phyloP scores from a whole-genome alignment of 306 rosid genomes.

The Luffa acutangula region DNA sequence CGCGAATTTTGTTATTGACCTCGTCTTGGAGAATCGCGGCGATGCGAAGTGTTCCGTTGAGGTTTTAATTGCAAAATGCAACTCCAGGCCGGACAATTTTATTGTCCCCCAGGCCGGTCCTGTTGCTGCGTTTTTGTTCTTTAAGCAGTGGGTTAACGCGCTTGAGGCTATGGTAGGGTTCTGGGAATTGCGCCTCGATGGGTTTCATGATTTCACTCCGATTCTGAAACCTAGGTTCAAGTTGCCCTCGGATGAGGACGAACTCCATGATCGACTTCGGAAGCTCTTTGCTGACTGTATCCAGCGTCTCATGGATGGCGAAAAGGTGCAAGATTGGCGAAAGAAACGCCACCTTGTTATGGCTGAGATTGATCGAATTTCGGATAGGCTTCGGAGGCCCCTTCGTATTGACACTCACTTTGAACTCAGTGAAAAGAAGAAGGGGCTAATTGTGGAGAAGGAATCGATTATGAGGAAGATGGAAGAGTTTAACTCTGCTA shows the following conservation, averaged over 20 bases:
- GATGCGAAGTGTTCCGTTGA: conserved; percentile 6
- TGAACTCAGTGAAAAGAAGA: conserved; percentile 7
- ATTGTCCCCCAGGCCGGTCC: background rate
- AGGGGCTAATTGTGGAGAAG: conserved; percentile 30
- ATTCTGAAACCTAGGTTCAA: conserved; percentile 16
- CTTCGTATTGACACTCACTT: rapidly evolving
- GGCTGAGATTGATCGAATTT: conserved; percentile 19
- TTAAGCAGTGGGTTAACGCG: conserved; percentile 38
- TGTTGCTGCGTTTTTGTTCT: conserved; percentile 33
- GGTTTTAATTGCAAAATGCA: conserved; percentile 30
- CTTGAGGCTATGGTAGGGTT: conserved; percentile 41
- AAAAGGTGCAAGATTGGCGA: conserved; percentile 35
- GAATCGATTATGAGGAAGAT: conserved; percentile 30
- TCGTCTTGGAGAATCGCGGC: conserved; percentile 19
- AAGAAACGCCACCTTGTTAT: conserved; percentile 19
- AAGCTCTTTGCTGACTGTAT: conserved; percentile 33
- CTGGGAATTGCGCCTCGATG: conserved; percentile 52
- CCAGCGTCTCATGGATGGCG: conserved; percentile 37
- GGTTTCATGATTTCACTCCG: conserved; percentile 36
- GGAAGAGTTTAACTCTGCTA: conserved; percentile 52
- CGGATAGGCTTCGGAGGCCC: background rate
- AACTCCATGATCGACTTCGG: conserved; percentile 32
- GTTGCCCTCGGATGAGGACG: conserved; percentile 37
- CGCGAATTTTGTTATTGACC: conserved; percentile 32
- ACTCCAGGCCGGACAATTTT: conserved; percentile 18